Percentiles rank a stretch among this genome's conserved stretches.
Conservation (phyloP, 2,329 filamentous ascomycete genomes). For the Pseudogymnoascus destructans region DNA sequence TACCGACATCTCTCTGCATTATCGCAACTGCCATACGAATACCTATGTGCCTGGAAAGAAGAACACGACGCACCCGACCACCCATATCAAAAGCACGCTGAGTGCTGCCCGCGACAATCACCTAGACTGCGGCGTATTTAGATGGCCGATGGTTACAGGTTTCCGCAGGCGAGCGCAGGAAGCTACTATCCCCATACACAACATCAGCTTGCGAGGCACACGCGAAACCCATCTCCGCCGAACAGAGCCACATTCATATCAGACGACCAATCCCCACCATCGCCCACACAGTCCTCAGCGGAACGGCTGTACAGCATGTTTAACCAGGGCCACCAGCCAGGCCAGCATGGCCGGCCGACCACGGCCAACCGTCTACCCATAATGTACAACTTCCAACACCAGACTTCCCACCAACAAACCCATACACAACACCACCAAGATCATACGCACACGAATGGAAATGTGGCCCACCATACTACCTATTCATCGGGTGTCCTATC, state of each 20-base stretch:
- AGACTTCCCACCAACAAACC: slow-evolving; percentile 36
- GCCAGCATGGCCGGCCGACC: slow-evolving; percentile 55
- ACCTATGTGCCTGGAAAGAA: slow-evolving; percentile 7
- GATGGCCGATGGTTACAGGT: slow-evolving; percentile 59
- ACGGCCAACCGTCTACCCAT: slow-evolving; percentile 40
- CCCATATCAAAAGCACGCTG: slow-evolving; percentile 1
- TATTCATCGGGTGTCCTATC: slow-evolving; percentile 51
- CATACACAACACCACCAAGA: slow-evolving; percentile 51
- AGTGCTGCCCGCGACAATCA: slow-evolving; percentile 4
- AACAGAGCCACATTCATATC: slow-evolving; percentile 19
- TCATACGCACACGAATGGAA: slow-evolving; percentile 40
- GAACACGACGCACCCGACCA: slow-evolving; percentile 3
- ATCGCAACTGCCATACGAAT: slow-evolving; percentile 2
- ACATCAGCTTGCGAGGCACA: slow-evolving; percentile 32
- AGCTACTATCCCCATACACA: slow-evolving; percentile 39
- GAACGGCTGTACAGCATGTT: slow-evolving; percentile 45
- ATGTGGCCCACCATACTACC: slow-evolving; percentile 47
- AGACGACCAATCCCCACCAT: slow-evolving; percentile 31
- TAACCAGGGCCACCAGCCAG: slow-evolving; percentile 55
- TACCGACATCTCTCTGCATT: neutral
- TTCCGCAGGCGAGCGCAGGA: slow-evolving; percentile 45
- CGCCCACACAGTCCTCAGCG: slow-evolving; percentile 35
- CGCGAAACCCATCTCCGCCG: slow-evolving; percentile 32
- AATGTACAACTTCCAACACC: slow-evolving; percentile 56
- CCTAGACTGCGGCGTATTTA: slow-evolving; percentile 31